phyloP scores from a whole-genome alignment of 164 flowering plant genomes.

The Tetracentron sinense region DNA sequence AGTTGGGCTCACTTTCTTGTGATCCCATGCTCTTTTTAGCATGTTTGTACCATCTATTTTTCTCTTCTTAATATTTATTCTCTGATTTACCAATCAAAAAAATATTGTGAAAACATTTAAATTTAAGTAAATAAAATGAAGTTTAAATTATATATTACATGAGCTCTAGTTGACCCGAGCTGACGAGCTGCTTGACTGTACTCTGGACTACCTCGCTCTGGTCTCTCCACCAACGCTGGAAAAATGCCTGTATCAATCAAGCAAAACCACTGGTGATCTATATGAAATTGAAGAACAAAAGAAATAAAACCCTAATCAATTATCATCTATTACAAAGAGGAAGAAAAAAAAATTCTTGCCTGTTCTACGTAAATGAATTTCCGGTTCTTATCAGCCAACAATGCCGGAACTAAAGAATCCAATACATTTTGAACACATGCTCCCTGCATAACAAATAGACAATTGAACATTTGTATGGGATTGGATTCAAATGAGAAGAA shows the following conservation, averaged over 20 bases:
- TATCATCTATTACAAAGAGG: background rate
- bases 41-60: too few species aligned
- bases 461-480: background rate
- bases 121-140: background rate
- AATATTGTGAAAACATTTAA: background rate
- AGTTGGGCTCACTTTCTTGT: too few species aligned
- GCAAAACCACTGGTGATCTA: background rate
- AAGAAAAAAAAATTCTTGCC: constrained; percentile 25
- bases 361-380: constrained; percentile 77
- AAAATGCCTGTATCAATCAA: constrained; percentile 62
- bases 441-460: constrained; percentile 20
- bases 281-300: background rate
- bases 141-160: constrained; percentile 38
- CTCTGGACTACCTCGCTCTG: constrained; percentile 53
- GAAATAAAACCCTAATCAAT: constrained; percentile 1
- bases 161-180: constrained; percentile 82
- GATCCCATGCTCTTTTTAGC: too few species aligned
- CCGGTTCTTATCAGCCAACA: constrained; percentile 75
- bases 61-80: too few species aligned
- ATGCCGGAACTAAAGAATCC: constrained; percentile 72
- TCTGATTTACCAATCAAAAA: too few species aligned
- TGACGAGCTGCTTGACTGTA: constrained; percentile 57
- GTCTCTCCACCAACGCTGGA: constrained; percentile 92
- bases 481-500: background rate
- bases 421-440: constrained; percentile 83